Percentiles rank a stretch among this genome's conserved stretches.
Conservation (phyloP, 2,329 filamentous ascomycete species). For the Phaeoacremonium minimum region DNA sequence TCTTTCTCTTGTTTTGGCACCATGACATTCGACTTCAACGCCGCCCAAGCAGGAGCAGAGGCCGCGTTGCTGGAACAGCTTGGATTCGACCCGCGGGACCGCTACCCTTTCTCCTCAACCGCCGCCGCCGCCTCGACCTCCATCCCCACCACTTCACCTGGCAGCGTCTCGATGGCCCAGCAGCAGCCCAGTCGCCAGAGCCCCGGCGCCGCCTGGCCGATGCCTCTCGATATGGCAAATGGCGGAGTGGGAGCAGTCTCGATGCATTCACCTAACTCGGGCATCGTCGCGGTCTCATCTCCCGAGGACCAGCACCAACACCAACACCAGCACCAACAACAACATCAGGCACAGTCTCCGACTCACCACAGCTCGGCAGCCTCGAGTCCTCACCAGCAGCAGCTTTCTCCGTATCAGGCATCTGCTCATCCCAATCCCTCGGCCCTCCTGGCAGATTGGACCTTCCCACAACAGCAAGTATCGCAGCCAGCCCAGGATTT, state of each 20-base stretch:
- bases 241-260: slow-evolving; percentile 18
- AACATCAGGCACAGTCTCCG: slow-evolving; percentile 41
- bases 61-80: slow-evolving; percentile 55
- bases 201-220: slow-evolving; percentile 39
- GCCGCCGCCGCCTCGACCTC: slow-evolving; percentile 30
- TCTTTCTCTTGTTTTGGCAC: slow-evolving; percentile 25
- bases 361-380: slow-evolving; percentile 38
- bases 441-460: slow-evolving; percentile 55
- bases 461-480: slow-evolving; percentile 51
- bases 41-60: slow-evolving; percentile 43
- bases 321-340: no score
- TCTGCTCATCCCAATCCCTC: slow-evolving; percentile 43
- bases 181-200: slow-evolving; percentile 32
- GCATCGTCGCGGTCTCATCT: slow-evolving; percentile 43
- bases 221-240: slow-evolving; percentile 44
- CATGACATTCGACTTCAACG: slow-evolving; percentile 59
- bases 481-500: slow-evolving; percentile 41
- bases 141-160: slow-evolving; percentile 30
- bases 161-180: slow-evolving; percentile 10
- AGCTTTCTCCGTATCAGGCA: slow-evolving; percentile 51
- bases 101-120: slow-evolving; percentile 45
- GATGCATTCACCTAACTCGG: slow-evolving; percentile 32
- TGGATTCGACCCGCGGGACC: slow-evolving; percentile 53
- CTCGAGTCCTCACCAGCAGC: slow-evolving; percentile 49
- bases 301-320: no score